Evolutionary conservation across 176 grass and related monocot species (phyloP), one percentile per base, ranked within the genome.

Genomic region (Microstegium vimineum): DNA sequence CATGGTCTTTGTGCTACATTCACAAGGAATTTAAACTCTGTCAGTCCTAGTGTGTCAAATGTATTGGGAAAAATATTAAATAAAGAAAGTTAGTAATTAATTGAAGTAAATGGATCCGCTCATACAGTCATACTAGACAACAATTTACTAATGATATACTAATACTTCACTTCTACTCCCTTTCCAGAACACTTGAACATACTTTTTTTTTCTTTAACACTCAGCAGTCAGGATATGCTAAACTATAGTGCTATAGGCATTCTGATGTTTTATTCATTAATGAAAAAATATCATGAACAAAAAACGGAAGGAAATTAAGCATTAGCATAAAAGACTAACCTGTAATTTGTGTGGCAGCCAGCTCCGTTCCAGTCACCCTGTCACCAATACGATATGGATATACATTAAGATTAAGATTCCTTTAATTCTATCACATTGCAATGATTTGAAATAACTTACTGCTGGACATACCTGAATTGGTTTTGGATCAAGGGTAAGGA

Each of bases 331-430:
- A 23, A 75, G 2, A 25, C 6, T 73, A 81, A 99, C 97, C 97
- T 99, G 87, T 87, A 99, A 66, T 99, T 99, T 82, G 97, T 96
- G 85, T 99, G 97, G 75, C 97, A 99, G 25, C 97, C 97, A 77
- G 97, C 97, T 81, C 97, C 97, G 8, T 99, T 99, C 97, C 97
- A 99, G 85, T 99, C 97, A 87, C 97, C 97, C 93, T 99, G 77
- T 77, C 51, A 80, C 65, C 66, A 74, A 74, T 6, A 61, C 59
- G 38, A 77, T 64, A 46, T 1, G 27, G 42, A 63, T 45, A 73
- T 10, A 78, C 42, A 3, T 78, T 83, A 33, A n/a, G n/a, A n/a
- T n/a, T n/a, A n/a, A 71, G 65, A 60, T 36, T 61, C n/a, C 23
- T 43, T 54, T 36, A 63, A 20, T 81, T 79, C 20, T 26, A 60